Evolutionary conservation across 2,329 filamentous ascomycete species (phyloP), one percentile per base, ranked within the genome.

Genomic region (Botrytis fragariae): DNA sequence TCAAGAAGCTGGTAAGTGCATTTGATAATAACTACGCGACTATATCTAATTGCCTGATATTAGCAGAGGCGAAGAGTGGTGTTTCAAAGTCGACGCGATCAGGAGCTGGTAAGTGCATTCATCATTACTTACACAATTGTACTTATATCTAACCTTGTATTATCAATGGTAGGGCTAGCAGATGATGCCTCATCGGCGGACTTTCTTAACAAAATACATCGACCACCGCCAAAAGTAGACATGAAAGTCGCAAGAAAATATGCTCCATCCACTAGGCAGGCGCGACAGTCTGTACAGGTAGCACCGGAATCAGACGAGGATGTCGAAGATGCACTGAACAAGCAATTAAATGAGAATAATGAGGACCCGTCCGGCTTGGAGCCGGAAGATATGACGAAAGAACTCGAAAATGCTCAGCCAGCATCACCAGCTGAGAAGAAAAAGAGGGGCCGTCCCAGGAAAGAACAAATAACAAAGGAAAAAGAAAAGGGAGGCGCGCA

Each of bases 401-500:
- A 71, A 37, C 69, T 71, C 42, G 39, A 61, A 37, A 63, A 18
- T 45, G 44, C 16, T 42, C 59, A 63, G 20, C 48, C 25, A 71
- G 42, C 44, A 45, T 71, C 44, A n/a, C 54, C 57, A 18, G 25
- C 10, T 48, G 29, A 8, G 39, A 48, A 32, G 22, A 63, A 35
- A 44, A 14, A 14, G 69, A 45, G 35, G 22, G 37, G 59, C 59
- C 18, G 42, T 70, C 37, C 68, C 60, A 35, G 6, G 25, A 67
- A n/a, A 18, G 20, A n/a, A 22, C 37, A 16, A 48, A 4, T 29
- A 20, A 8, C 3, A 48, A 60, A 71, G 22, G 39, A 51, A 71
- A 63, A 42, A 71, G 29, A 29, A 51, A 63, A 63, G 18, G 22
- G 29, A 63, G 51, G 32, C 14, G 64, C 57, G 22, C 54, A 29